Evolutionary conservation across 345 rosid species (phyloP).

Genomic region (Passiflora organensis): DNA sequence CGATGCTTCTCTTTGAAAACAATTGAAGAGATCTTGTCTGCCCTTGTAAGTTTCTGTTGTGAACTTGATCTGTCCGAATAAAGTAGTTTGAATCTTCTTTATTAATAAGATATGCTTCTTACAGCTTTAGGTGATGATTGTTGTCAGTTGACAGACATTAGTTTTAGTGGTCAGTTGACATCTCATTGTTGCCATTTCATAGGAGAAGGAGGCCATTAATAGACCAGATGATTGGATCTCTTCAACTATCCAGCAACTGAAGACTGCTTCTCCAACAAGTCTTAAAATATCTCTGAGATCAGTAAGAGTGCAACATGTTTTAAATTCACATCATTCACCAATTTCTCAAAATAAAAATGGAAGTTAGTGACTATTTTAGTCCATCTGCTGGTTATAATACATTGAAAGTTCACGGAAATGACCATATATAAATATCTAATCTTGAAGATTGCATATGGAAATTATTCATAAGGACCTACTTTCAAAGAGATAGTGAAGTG

Average conservation of each 20-base stretch:
- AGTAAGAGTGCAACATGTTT: conserved; percentile 31
- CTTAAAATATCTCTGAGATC: conserved; percentile 80
- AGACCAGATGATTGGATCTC: conserved; percentile 53
- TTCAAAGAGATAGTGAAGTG: too few species aligned
- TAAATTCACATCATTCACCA: background rate
- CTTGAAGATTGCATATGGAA: too few species aligned
- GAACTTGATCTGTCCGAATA: conserved; percentile 1
- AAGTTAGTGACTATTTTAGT: background rate
- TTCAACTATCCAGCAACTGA: conserved; percentile 45
- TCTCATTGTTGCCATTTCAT: conserved; percentile 10
- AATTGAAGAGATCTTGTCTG: conserved; percentile 69
- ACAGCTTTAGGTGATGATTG: background rate
- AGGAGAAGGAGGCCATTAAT: conserved; percentile 53
- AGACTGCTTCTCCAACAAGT: conserved; percentile 80
- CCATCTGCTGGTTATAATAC: too few species aligned
- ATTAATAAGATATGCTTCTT: background rate
- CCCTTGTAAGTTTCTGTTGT: conserved; percentile 58
- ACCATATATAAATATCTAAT: too few species aligned
- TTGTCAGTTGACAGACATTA: conserved; percentile 2
- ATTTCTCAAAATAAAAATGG: background rate
- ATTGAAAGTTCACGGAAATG: too few species aligned
- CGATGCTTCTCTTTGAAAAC: conserved; percentile 72
- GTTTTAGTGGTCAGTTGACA: conserved; percentile 6
- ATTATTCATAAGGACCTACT: too few species aligned
- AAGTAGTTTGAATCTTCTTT: background rate